These are phyloP conservation scores for Fusarium burgessii DNA, from an alignment of 2,329 filamentous ascomycete genomes.

Conservation along the genomic window DNA sequence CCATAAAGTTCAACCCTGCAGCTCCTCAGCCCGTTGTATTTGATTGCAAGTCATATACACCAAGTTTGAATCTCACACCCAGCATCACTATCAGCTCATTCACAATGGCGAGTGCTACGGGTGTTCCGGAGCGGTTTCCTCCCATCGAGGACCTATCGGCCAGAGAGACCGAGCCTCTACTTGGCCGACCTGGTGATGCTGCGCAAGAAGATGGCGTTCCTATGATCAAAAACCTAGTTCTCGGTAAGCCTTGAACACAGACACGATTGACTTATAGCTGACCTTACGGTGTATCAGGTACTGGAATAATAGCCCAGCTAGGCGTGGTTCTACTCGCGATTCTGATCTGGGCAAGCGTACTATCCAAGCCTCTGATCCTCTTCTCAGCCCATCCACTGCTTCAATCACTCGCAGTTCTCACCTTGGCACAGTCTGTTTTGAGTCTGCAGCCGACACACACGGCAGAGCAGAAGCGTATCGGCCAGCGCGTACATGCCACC, in stretches of 20 bases:
- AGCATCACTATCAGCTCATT: not conserved
- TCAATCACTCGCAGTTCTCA: constrained; percentile 74
- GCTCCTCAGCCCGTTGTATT: not conserved
- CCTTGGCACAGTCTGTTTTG: constrained; percentile 83
- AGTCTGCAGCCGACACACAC: constrained; percentile 90
- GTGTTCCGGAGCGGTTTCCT: constrained; percentile 66
- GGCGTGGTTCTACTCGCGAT: constrained; percentile 80
- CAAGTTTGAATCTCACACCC: not conserved
- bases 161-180: constrained; percentile 58
- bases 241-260: constrained; percentile 66
- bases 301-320: constrained; percentile 82
- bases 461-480: constrained; percentile 75
- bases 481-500: constrained; percentile 72
- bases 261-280: not conserved
- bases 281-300: constrained; percentile 67
- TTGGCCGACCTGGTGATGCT: constrained; percentile 75
- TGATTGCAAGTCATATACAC: not conserved
- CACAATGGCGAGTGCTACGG: constrained; percentile 76
- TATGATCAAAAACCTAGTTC: constrained; percentile 77
- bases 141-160: constrained; percentile 44
- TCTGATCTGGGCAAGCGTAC: constrained; percentile 82
- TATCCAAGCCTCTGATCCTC: constrained; percentile 77
- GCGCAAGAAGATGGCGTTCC: constrained; percentile 74
- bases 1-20: not conserved
- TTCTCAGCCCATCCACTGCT: constrained; percentile 91